Conservation (phyloP, 1,284 basidiomycete species). For the Sanguinoderma infundibulare region DNA sequence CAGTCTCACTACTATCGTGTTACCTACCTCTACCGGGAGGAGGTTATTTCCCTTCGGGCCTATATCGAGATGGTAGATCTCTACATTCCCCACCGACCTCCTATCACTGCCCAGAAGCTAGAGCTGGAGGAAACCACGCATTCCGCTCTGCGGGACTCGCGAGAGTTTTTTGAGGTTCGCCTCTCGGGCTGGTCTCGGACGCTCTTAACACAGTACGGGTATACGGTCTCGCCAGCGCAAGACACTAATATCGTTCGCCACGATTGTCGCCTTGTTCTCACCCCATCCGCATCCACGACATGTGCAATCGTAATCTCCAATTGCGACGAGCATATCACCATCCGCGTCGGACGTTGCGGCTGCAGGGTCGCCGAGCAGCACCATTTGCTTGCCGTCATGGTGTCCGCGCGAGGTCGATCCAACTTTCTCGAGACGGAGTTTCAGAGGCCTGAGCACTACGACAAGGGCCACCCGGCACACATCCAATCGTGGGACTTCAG, state of each 20-base stretch:
- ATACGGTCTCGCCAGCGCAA: neutral
- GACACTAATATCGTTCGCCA: neutral
- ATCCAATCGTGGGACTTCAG: conserved; percentile 16
- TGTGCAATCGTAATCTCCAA: neutral
- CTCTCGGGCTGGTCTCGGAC: conserved; percentile 9
- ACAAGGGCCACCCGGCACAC: conserved; percentile 6
- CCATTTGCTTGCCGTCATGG: conserved; percentile 5
- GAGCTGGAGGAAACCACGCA: conserved; percentile 5
- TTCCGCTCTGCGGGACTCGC: neutral
- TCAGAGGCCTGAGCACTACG: neutral
- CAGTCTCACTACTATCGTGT: neutral
- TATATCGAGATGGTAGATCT: neutral
- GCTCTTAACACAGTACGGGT: conserved; percentile 2
- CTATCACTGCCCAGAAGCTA: neutral
- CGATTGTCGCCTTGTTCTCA: neutral
- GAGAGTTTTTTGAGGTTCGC: conserved; percentile 10
- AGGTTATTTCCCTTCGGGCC: conserved; percentile 6
- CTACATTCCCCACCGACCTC: neutral
- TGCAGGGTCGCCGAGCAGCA: conserved; percentile 3
- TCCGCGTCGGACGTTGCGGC: conserved; percentile 14
- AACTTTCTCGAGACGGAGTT: neutral
- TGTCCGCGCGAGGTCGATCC: neutral
- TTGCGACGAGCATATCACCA: neutral
- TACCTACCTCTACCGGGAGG: neutral
- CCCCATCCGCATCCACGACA: neutral